Percentiles rank a stretch among this genome's conserved stretches.
These are phyloP conservation scores for Prunus fruticosa DNA, from an alignment of 306 rosid species.

Conservation along the genomic window DNA sequence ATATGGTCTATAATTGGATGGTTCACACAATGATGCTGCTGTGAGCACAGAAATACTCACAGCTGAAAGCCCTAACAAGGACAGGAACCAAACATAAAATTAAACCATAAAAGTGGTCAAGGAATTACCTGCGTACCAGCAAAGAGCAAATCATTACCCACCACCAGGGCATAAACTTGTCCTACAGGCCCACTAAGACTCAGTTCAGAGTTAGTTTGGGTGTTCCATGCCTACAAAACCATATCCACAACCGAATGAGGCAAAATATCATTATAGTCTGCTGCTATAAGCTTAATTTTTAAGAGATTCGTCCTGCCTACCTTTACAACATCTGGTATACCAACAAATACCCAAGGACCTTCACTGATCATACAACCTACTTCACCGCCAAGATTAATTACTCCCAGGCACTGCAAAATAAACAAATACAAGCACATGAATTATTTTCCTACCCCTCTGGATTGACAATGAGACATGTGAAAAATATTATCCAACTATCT, in stretches of 20 bases:
- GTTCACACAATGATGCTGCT: not conserved
- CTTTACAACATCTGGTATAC: slow-evolving; percentile 77
- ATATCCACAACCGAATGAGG: slow-evolving; percentile 26
- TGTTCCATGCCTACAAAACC: slow-evolving; percentile 84
- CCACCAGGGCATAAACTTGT: slow-evolving; percentile 85
- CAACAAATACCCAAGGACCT: slow-evolving; percentile 98
- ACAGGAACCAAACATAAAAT: slow-evolving; percentile 1
- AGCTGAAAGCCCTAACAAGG: not conserved
- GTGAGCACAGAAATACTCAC: not conserved
- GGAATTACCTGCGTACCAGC: slow-evolving; percentile 91
- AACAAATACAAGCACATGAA: slow-evolving; percentile 5
- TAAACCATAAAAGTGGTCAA: slow-evolving; percentile 5
- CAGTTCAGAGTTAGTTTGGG: slow-evolving; percentile 62
- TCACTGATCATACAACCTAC: slow-evolving; percentile 93
- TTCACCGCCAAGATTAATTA: slow-evolving; percentile 75
- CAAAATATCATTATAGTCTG: slow-evolving; percentile 9
- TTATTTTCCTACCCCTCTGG: slow-evolving; percentile 3
- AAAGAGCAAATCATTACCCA: slow-evolving; percentile 82
- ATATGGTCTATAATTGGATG: not conserved
- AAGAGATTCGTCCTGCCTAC: slow-evolving; percentile 34
- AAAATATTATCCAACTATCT: not conserved
- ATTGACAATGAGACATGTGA: not conserved
- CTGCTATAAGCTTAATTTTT: not conserved
- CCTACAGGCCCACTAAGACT: slow-evolving; percentile 92
- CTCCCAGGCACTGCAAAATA: slow-evolving; percentile 59